These are phyloP conservation scores for Corrigiola litoralis DNA, from an alignment of 179 eudicot genomes.

Conservation along the genomic window DNA sequence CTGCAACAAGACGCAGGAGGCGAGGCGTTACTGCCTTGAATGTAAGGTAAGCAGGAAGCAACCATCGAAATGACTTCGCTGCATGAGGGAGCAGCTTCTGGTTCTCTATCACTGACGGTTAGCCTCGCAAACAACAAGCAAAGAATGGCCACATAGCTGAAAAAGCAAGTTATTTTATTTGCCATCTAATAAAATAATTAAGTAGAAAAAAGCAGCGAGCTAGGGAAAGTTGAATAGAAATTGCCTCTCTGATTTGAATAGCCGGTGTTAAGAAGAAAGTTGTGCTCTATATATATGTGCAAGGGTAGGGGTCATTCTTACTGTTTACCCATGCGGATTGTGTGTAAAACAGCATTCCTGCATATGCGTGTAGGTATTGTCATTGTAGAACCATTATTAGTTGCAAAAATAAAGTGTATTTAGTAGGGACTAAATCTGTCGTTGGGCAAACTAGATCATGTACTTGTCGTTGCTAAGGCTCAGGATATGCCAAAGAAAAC, in stretches of 20 bases:
- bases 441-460: too few relatives aligned
- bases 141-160: slow-evolving; percentile 3
- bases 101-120: neutral
- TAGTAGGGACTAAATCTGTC: too few relatives aligned
- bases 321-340: too few relatives aligned
- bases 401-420: too few relatives aligned
- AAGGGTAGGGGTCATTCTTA: neutral
- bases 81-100: slow-evolving; percentile 6
- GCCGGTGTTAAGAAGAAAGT: neutral
- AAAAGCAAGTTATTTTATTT: slow-evolving; percentile 6
- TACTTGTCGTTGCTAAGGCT: too few relatives aligned
- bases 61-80: neutral
- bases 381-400: too few relatives aligned
- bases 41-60: slow-evolving; percentile 19
- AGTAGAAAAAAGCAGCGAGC: neutral
- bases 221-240: too few relatives aligned
- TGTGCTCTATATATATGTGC: neutral
- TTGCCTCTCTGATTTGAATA: neutral
- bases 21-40: neutral
- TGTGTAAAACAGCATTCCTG: too few relatives aligned
- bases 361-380: too few relatives aligned
- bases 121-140: slow-evolving; percentile 4
- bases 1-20: slow-evolving; percentile 22
- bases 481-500: too few relatives aligned
- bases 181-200: neutral